Evolutionary conservation across 1,284 basidiomycete genomes (phyloP), one percentile per base, ranked within the genome.

Genomic region (Microbotryum silenes-acaulis): DNA sequence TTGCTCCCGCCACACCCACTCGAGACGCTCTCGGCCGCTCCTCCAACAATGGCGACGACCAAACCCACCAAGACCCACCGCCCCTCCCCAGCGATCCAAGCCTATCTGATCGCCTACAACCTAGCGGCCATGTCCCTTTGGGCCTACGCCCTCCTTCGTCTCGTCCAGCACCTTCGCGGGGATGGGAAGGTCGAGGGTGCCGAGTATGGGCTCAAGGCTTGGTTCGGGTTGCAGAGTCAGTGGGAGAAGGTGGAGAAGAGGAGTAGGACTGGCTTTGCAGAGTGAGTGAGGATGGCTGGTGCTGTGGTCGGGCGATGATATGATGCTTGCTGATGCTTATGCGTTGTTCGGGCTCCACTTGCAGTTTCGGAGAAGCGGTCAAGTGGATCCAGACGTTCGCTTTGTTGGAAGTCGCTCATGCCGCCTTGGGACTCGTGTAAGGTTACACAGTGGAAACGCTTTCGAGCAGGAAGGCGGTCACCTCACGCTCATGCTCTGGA

Each of bases 101-200:
- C 37, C n/a, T 94, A 93, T 77, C 81, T 96, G 2, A 70, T 89
- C 61, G 74, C 78, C 1, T 96, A 91, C 81, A 94, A 96, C 78
- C 67, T 81, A 64, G 71, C 85, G 57, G 89, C 88, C 0, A 79
- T 85, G 0, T 56, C 83, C 5, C 86, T 84, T 50, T 94, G 91
- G 91, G 75, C 75, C 0, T 82, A 83, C 74, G 77, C 93, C 63
- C 84, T 93, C 69, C 65, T 79, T 70, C 69, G 74, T 58, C 79
- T 80, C 51, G 61, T 82, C 62, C 65, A 76, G 47, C 83, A 86
- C 74, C 72, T 86, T 1, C 9, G 12, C 14, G 37, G 37, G 3
- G 37, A 42, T 4, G 37, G 37, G 5, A 42, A 42, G 62, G 73
- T 79, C 72, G 77, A 78, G 67, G 70, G 77, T 29, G 77, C 79